These are phyloP conservation scores for Gossypium davidsonii DNA, from an alignment of 441 rosid species.

Conservation along the genomic window DNA sequence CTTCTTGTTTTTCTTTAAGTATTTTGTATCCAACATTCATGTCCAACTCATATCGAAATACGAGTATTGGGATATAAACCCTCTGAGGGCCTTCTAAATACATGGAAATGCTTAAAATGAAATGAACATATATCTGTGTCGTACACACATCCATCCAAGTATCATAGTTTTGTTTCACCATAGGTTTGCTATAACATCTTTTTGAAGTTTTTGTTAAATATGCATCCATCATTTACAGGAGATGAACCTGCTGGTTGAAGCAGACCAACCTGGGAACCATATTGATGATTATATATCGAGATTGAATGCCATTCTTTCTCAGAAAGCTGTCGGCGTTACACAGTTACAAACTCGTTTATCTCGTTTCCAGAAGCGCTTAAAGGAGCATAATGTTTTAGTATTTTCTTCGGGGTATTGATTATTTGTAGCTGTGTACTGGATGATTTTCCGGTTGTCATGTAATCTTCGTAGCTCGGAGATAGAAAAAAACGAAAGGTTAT, in stretches of 20 bases:
- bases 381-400: slow-evolving; percentile 67
- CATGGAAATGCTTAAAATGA: too few relatives aligned
- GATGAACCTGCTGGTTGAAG: slow-evolving; percentile 71
- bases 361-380: slow-evolving; percentile 72
- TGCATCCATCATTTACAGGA: slow-evolving; percentile 34
- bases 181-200: neutral
- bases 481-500: too few relatives aligned
- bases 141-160: neutral
- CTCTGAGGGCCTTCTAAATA: too few relatives aligned
- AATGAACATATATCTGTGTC: neutral
- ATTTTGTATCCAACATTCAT: too few relatives aligned
- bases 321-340: slow-evolving; percentile 63
- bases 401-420: slow-evolving; percentile 53
- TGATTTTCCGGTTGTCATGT: neutral
- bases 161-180: neutral
- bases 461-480: neutral
- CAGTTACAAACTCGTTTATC: slow-evolving; percentile 64
- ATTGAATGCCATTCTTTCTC: slow-evolving; percentile 57
- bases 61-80: too few relatives aligned
- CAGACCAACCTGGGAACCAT: slow-evolving; percentile 82
- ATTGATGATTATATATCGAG: slow-evolving; percentile 65
- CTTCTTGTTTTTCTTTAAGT: too few relatives aligned
- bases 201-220: neutral
- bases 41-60: too few relatives aligned
- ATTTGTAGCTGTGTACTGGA: slow-evolving; percentile 1